phyloP scores from a whole-genome alignment of 1,139 yeast genomes.

The Suhomyces wounanorum region DNA sequence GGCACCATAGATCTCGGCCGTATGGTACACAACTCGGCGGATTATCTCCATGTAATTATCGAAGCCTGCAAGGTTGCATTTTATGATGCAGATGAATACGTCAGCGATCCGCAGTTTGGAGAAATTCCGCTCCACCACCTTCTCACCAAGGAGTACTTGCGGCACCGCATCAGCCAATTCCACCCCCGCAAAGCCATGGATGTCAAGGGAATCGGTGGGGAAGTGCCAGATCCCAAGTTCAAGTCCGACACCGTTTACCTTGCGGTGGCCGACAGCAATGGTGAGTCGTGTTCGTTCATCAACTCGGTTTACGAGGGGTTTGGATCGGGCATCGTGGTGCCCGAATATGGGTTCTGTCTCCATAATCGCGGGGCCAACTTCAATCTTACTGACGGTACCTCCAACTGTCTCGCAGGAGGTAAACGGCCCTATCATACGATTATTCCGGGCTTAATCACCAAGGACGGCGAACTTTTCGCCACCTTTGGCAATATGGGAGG shows the following conservation, averaged over 20 bases:
- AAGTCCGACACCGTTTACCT: constrained; percentile 79
- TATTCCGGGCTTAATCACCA: constrained; percentile 76
- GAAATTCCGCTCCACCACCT: constrained; percentile 39
- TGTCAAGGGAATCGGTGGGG: constrained; percentile 47
- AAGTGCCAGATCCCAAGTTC: constrained; percentile 63
- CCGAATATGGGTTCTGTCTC: constrained; percentile 66
- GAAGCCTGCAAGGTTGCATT: constrained; percentile 76
- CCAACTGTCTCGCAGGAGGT: constrained; percentile 65
- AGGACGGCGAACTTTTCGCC: constrained; percentile 54
- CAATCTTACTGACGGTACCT: constrained; percentile 57
- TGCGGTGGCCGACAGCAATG: constrained; percentile 66
- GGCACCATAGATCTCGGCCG: constrained; percentile 47
- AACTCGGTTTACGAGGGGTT: constrained; percentile 72
- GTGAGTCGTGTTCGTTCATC: constrained; percentile 82
- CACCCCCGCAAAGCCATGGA: constrained; percentile 39
- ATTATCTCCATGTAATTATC: constrained; percentile 66
- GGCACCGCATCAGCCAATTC: constrained; percentile 52
- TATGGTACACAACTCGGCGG: constrained; percentile 67
- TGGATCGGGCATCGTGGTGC: constrained; percentile 73
- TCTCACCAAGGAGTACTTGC: constrained; percentile 47
- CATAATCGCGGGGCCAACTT: constrained; percentile 82
- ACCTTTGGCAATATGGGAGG: constrained; percentile 89
- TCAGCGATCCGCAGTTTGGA: constrained; percentile 58
- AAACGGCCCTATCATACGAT: constrained; percentile 85
- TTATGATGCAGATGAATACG: constrained; percentile 75